Evolutionary conservation across 2,329 filamentous ascomycete species (phyloP).

Genomic region (Fusarium denticulatum): DNA sequence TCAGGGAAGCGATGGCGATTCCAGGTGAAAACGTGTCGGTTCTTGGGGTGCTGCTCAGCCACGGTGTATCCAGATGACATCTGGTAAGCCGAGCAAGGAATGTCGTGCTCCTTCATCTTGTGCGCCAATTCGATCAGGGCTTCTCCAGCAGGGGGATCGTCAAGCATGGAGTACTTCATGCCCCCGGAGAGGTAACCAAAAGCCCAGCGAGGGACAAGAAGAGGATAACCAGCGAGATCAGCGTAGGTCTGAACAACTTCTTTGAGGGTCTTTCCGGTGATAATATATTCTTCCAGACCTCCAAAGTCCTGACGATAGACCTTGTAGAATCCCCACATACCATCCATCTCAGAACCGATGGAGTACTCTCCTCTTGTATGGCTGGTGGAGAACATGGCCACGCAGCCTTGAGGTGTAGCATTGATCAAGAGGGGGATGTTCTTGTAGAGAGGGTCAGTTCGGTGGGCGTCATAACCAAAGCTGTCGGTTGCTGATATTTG

Average conservation of each 20-base stretch:
- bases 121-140: conserved; percentile 68
- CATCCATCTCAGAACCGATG: conserved; percentile 77
- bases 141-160: conserved; percentile 63
- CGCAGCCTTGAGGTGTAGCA: conserved; percentile 69
- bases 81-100: conserved; percentile 76
- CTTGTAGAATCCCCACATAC: conserved; percentile 79
- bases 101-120: conserved; percentile 71
- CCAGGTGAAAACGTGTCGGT: conserved; percentile 75
- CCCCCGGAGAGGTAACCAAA: conserved; percentile 78
- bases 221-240: conserved; percentile 72
- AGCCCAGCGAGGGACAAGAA: conserved; percentile 75
- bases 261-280: conserved; percentile 72
- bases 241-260: conserved; percentile 75
- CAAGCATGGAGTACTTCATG: conserved; percentile 63
- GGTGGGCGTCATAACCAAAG: conserved; percentile 77
- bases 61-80: conserved; percentile 80
- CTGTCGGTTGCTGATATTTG: conserved; percentile 75
- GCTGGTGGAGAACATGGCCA: conserved; percentile 74
- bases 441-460: conserved; percentile 79
- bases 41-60: conserved; percentile 72
- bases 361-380: conserved; percentile 72
- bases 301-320: conserved; percentile 78
- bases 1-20: conserved; percentile 76
- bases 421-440: conserved; percentile 79
- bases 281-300: conserved; percentile 75